A percentile compares a stretch with the other conserved stretches of the same genome.
These are phyloP conservation scores for Naganishia sp. DNA, from an alignment of 1,284 basidiomycete species.

Conservation along the genomic window DNA sequence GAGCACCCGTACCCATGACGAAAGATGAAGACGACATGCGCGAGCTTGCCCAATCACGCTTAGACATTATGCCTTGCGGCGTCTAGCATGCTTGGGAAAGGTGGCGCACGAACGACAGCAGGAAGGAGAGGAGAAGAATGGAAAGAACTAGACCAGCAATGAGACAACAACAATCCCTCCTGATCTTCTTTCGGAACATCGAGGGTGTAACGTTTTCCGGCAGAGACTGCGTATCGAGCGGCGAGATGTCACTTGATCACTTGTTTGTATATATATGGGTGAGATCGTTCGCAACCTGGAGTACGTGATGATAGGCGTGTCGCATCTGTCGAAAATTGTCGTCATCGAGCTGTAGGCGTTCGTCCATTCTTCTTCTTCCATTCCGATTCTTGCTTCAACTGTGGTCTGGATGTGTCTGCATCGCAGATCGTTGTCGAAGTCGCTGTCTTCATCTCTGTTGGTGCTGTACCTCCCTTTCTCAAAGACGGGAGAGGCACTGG, in stretches of 20 bases:
- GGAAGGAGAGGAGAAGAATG: not conserved
- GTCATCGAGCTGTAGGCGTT: not conserved
- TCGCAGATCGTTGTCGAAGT: not conserved
- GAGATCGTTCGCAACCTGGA: not conserved
- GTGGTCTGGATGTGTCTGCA: not conserved
- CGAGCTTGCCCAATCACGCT: not conserved
- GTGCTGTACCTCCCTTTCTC: not conserved
- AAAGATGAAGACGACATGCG: slow-evolving; percentile 4
- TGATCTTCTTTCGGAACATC: not conserved
- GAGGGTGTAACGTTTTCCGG: not conserved
- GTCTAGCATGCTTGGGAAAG: slow-evolving; percentile 3
- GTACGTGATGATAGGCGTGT: not conserved
- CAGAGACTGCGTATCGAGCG: too few species aligned
- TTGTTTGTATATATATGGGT: not conserved
- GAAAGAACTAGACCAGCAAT: slow-evolving; percentile 2
- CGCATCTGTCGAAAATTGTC: not conserved
- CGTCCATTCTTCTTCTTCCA: not conserved
- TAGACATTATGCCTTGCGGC: slow-evolving; percentile 12
- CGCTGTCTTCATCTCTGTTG: slow-evolving; percentile 1
- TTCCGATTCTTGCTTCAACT: not conserved
- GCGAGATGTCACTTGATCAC: not conserved
- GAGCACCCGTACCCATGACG: slow-evolving; percentile 33
- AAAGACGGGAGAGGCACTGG: not conserved
- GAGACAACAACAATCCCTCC: not conserved
- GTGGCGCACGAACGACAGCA: not conserved